Evolutionary conservation across 2,329 filamentous ascomycete genomes (phyloP).

Genomic region (Aspergillus quadricinctus): DNA sequence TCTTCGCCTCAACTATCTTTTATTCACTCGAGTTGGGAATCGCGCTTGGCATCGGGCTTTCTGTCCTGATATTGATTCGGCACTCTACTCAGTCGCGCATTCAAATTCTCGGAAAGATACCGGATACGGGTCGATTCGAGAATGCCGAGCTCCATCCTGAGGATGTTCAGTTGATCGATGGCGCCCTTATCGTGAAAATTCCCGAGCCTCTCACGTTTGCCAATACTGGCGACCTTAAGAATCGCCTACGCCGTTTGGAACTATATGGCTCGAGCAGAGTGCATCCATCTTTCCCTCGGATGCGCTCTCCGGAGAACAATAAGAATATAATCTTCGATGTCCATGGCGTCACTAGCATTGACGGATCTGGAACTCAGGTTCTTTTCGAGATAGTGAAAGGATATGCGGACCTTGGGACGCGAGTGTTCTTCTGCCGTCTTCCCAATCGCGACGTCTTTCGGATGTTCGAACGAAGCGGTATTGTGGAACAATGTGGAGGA

Average conservation of each 20-base stretch:
- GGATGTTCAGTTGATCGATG: slow-evolving; percentile 80
- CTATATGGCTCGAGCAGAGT: slow-evolving; percentile 81
- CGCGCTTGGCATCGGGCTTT: slow-evolving; percentile 87
- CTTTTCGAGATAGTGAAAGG: slow-evolving; percentile 79
- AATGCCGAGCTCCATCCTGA: slow-evolving; percentile 73
- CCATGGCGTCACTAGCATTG: slow-evolving; percentile 91
- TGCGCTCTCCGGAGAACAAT: slow-evolving; percentile 75
- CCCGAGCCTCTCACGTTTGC: slow-evolving; percentile 95
- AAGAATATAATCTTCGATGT: slow-evolving; percentile 95
- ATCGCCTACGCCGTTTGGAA: slow-evolving; percentile 75
- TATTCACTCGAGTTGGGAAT: slow-evolving; percentile 93
- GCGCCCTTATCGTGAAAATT: slow-evolving; percentile 94
- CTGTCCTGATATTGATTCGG: slow-evolving; percentile 80
- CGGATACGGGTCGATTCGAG: slow-evolving; percentile 76
- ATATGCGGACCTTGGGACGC: slow-evolving; percentile 71
- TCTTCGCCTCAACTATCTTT: slow-evolving; percentile 88
- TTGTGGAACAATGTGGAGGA: slow-evolving; percentile 78
- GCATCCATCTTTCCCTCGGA: slow-evolving; percentile 79
- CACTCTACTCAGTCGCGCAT: slow-evolving; percentile 91
- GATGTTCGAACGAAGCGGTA: slow-evolving; percentile 73
- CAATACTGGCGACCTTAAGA: slow-evolving; percentile 90
- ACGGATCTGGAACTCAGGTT: slow-evolving; percentile 90
- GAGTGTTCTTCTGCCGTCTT: slow-evolving; percentile 53
- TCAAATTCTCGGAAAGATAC: slow-evolving; percentile 87
- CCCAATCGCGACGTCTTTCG: slow-evolving; percentile 59